Evolutionary conservation across 176 grass and related monocot genomes (phyloP), one percentile per base, ranked within the genome.

Genomic region (Ananas comosus): DNA sequence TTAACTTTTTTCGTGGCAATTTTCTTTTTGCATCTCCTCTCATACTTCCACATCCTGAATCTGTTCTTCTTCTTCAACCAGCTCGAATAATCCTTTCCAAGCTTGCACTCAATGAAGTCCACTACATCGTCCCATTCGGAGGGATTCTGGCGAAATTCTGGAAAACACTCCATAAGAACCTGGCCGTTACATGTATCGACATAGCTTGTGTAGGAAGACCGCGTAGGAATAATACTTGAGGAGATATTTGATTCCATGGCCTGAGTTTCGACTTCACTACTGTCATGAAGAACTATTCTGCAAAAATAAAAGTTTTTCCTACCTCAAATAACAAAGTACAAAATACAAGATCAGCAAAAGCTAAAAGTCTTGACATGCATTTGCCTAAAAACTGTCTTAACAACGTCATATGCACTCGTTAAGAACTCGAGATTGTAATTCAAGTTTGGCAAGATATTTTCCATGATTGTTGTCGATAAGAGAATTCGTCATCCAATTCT

Each of bases 81-180:
- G 67, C 25, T 17, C 66, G 65, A 56, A 72, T 83, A 91, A 76
- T 91, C 84, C 64, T 64, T 22, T 24, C 64, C 72, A 56, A 33
- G 50, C 17, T 70, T 24, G 13, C 72, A 84, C 17, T 84, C 88
- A 47, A 91, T 28, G 61, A 29, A 91, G 57, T 84, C 74, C 6
- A 14, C 12, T 21, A 91, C 1, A 79, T 87, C 88, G 72, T 21
- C 2, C 53, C 73, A 80, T 24, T 77, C 74, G 18, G 51, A 61
- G 25, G 51, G 54, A 13, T 76, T 64, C 12, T 49, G 0, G 1
- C 25, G 12, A 16, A 68, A 70, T 63, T 27, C 72, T 0, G 63
- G 68, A 70, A 58, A 73, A 56, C 19, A 48, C 58, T 70, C 3
- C 0, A 84, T 71, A 76, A 87, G 71, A 66, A 59, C 47, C 65